phyloP scores from a whole-genome alignment of 192 early-diverging fungal species.

The Coemansia sp. region DNA sequence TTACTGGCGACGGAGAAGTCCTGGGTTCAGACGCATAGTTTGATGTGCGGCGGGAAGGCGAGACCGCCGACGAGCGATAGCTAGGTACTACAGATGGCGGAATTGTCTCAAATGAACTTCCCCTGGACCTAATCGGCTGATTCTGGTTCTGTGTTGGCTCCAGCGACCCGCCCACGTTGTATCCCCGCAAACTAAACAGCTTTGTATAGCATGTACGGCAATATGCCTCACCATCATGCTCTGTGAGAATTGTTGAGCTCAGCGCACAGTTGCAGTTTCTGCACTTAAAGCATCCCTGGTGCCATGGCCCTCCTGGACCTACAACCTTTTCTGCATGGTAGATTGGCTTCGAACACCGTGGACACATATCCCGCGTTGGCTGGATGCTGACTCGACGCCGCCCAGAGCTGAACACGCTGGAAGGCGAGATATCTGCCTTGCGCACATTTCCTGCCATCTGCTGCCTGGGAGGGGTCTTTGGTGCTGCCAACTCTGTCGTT shows the following conservation, averaged over 20 bases:
- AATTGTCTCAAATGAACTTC: conserved; percentile 1
- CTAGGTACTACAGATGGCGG: not conserved
- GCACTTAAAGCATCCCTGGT: conserved; percentile 52
- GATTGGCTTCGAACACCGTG: conserved; percentile 45
- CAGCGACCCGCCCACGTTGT: conserved; percentile 41
- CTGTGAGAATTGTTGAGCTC: conserved; percentile 41
- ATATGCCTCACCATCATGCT: conserved; percentile 53
- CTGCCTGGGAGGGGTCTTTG: conserved; percentile 17
- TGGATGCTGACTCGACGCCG: conserved; percentile 35
- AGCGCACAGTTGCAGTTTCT: conserved; percentile 47
- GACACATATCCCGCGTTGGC: conserved; percentile 43
- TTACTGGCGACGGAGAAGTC: not conserved
- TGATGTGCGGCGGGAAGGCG: not conserved
- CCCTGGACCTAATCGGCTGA: not conserved
- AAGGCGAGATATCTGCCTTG: conserved; percentile 34
- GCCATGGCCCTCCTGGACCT: conserved; percentile 53
- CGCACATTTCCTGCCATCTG: conserved; percentile 11
- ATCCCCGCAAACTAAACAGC: conserved; percentile 47
- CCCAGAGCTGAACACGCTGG: conserved; percentile 49
- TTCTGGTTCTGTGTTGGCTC: conserved; percentile 2
- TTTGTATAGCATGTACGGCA: conserved; percentile 50
- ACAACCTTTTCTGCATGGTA: conserved; percentile 55
- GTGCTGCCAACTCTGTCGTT: not conserved
- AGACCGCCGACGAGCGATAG: not conserved
- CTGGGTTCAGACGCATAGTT: not conserved